Evolutionary conservation across 2,329 filamentous ascomycete species (phyloP).

Genomic region (Phyllosticta ampelicida): DNA sequence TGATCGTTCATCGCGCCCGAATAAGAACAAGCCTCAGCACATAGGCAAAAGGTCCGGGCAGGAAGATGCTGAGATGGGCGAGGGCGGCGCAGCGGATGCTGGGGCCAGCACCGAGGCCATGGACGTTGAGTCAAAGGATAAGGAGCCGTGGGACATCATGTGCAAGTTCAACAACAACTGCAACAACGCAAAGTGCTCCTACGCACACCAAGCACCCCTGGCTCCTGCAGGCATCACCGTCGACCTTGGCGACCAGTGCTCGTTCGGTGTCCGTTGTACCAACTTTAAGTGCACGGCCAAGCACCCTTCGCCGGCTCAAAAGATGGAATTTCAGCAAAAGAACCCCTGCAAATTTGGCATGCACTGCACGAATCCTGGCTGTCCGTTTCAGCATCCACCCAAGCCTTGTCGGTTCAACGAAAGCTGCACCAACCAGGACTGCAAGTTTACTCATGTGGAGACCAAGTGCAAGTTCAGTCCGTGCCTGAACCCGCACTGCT

Average conservation of each 20-base stretch:
- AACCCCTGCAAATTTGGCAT: slow-evolving; percentile 86
- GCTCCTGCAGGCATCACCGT: slow-evolving; percentile 67
- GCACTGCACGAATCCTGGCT: slow-evolving; percentile 71
- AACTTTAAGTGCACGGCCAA: slow-evolving; percentile 88
- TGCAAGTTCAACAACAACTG: slow-evolving; percentile 88
- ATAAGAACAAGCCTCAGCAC: slow-evolving; percentile 40
- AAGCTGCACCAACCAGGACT: slow-evolving; percentile 69
- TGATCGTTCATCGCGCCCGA: slow-evolving; percentile 25
- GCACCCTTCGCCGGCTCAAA: slow-evolving; percentile 83
- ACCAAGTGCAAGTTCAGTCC: slow-evolving; percentile 84
- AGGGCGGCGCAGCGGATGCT: slow-evolving; percentile 22
- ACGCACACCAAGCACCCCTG: slow-evolving; percentile 87
- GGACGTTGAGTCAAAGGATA: slow-evolving; percentile 49
- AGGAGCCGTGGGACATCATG: slow-evolving; percentile 49
- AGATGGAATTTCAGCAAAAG: slow-evolving; percentile 65
- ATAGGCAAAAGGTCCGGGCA: slow-evolving; percentile 35
- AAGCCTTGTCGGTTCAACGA: slow-evolving; percentile 84
- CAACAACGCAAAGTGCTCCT: slow-evolving; percentile 81
- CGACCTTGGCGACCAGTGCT: slow-evolving; percentile 71
- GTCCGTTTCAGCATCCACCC: slow-evolving; percentile 85
- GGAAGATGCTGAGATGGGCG: slow-evolving; percentile 26
- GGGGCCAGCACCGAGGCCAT: slow-evolving; percentile 31
- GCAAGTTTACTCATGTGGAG: slow-evolving; percentile 82
- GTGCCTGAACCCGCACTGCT: slow-evolving; percentile 78
- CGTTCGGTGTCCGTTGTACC: slow-evolving; percentile 84